Base-by-base conservation (phyloP, 768 basidiomycete genomes). In the Macrolepiota dolichaula region DNA sequence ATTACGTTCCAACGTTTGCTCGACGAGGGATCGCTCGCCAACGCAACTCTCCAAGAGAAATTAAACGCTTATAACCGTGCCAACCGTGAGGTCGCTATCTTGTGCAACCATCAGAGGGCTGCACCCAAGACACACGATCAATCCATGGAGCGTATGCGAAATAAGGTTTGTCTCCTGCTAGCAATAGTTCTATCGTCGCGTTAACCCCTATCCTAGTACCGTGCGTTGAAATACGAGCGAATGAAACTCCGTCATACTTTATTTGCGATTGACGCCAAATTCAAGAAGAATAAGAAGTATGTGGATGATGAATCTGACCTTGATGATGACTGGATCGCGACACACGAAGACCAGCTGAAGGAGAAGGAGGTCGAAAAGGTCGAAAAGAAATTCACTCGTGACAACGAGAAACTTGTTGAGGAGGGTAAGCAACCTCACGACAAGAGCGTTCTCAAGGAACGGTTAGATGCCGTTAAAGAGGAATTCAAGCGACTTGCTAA, bases 31-130 rank as follows among this genome's bases (percentile, higher is more conserved):
- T 69, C 74, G 6, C 71, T 82, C 46, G 78, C 80, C 65, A 78
- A 86, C 66, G 88, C 85, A 1, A 88, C 91, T 2, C 79, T 93
- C n/a, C 92, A 95, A 68, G 96, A 99, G 79, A 98, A 97, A 77
- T 80, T 98, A 51, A 94, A 96, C 59, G 92, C 94, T 19, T 99
- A 98, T 77, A 98, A 98, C 68, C 90, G 92, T 51, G 96, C 97
- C 10, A 98, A 99, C 75, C 91, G 97, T 47, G 84, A 90, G 82
- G 97, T 98, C 15, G 97, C 97, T 62, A 94, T 98, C 63, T 80
- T 99, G 38, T 99, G 97, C 81, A 99, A 99, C 83, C 97, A 99
- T 91, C 96, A 98, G 74, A 85, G 94, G 74, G 88, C 86, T 60
- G 94, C 89, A 1, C 90, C 93, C 46, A 98, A 98, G 77, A 91